Percentiles rank a stretch among this genome's conserved stretches.
phyloP scores from a whole-genome alignment of 2,329 filamentous ascomycete genomes.

The Aspergillus fijiensis region DNA sequence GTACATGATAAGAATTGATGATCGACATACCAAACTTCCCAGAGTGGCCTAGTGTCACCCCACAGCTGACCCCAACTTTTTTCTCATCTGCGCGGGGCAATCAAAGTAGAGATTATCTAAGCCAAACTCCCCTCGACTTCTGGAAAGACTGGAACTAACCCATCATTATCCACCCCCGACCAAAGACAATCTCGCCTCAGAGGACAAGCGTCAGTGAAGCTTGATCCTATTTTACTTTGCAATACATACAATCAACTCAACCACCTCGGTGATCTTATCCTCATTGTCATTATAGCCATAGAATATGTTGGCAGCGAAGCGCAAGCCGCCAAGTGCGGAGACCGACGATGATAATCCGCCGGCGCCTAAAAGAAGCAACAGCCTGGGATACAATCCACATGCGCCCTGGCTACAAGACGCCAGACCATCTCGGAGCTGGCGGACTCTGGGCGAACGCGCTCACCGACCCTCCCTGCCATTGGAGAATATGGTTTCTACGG shows the following conservation, averaged over 20 bases:
- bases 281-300: slow-evolving; percentile 10
- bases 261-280: slow-evolving; percentile 16
- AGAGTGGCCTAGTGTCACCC: not conserved
- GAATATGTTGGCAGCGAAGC: slow-evolving; percentile 28
- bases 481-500: slow-evolving; percentile 39
- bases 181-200: not conserved
- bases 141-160: too few relatives aligned
- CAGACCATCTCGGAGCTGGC: slow-evolving; percentile 27
- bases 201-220: too few relatives aligned
- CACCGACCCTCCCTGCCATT: slow-evolving; percentile 34
- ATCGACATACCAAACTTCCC: not conserved
- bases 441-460: slow-evolving; percentile 29
- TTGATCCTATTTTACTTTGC: too few relatives aligned
- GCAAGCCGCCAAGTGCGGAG: slow-evolving; percentile 27
- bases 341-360: slow-evolving; percentile 16
- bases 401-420: slow-evolving; percentile 33
- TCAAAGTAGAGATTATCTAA: not conserved
- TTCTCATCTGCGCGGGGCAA: not conserved
- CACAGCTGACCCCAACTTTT: not conserved
- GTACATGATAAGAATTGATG: too few relatives aligned
- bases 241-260: not conserved
- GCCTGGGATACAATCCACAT: slow-evolving; percentile 30
- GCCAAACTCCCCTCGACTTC: not conserved
- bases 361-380: slow-evolving; percentile 25
- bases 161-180: too few relatives aligned